Percentiles rank a stretch among this genome's conserved stretches.
These are phyloP conservation scores for Aegle marmelos DNA, from an alignment of 345 rosid species.

Conservation along the genomic window DNA sequence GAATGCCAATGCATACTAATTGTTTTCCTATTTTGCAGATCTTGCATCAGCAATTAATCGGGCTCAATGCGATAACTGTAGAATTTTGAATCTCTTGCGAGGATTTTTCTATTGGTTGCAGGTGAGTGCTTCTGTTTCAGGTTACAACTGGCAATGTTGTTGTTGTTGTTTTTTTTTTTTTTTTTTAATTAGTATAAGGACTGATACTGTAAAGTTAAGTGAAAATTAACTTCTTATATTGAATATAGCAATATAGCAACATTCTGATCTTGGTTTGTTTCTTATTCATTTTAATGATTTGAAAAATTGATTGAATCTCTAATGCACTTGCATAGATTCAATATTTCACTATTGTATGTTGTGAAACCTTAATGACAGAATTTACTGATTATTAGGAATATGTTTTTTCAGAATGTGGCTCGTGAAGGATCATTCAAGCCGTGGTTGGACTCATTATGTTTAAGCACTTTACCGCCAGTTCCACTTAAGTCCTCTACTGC, in stretches of 20 bases:
- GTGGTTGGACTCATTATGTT: slow-evolving; percentile 41
- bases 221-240: not conserved
- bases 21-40: slow-evolving; percentile 41
- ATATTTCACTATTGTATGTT: not conserved
- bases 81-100: slow-evolving; percentile 59
- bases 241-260: not conserved
- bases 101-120: slow-evolving; percentile 74
- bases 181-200: not conserved
- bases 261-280: not conserved
- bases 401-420: slow-evolving; percentile 37
- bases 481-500: not conserved
- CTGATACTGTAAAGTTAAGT: not conserved
- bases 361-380: not conserved
- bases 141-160: not conserved
- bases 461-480: slow-evolving; percentile 25
- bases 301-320: not conserved
- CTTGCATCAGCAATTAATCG: slow-evolving; percentile 23
- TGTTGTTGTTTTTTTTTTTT: too few relatives aligned
- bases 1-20: not conserved
- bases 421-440: slow-evolving; percentile 54
- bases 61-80: slow-evolving; percentile 16
- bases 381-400: slow-evolving; percentile 1
- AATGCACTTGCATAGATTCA: not conserved
- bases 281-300: not conserved
- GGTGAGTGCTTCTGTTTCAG: slow-evolving; percentile 41